Evolutionary conservation across 2,329 filamentous ascomycete genomes (phyloP).

Genomic region (Fusarium virguliforme): DNA sequence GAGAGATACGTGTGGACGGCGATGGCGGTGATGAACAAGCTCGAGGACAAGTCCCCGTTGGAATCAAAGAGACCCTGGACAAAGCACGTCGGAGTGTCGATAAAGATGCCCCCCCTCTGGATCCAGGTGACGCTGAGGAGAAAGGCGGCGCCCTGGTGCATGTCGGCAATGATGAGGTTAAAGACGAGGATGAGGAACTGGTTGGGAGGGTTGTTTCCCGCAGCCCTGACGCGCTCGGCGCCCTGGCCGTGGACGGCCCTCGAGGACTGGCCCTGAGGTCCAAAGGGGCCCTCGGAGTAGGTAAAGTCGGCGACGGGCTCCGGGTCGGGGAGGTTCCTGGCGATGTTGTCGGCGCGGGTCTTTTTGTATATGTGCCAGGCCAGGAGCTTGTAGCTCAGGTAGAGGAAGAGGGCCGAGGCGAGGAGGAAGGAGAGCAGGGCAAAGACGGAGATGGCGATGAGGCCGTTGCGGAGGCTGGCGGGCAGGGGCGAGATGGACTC

Average conservation of each 20-base stretch:
- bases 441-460: slow-evolving; percentile 52
- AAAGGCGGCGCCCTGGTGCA: slow-evolving; percentile 76
- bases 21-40: slow-evolving; percentile 76
- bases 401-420: slow-evolving; percentile 50
- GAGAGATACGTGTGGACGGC: slow-evolving; percentile 77
- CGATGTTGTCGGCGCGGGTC: slow-evolving; percentile 26
- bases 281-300: slow-evolving; percentile 38
- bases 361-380: slow-evolving; percentile 45
- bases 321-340: slow-evolving; percentile 33
- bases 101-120: slow-evolving; percentile 66
- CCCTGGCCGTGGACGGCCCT: slow-evolving; percentile 25
- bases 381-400: slow-evolving; percentile 51
- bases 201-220: slow-evolving; percentile 60
- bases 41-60: slow-evolving; percentile 76
- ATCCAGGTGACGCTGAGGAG: slow-evolving; percentile 74
- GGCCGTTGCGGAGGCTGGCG: slow-evolving; percentile 42
- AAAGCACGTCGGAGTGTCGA: slow-evolving; percentile 69
- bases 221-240: slow-evolving; percentile 24
- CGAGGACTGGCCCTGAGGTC: slow-evolving; percentile 25
- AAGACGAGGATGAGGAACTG: slow-evolving; percentile 80
- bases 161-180: slow-evolving; percentile 78
- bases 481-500: slow-evolving; percentile 46
- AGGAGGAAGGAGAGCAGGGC: slow-evolving; percentile 52
- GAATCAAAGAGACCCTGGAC: slow-evolving; percentile 79
- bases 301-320: slow-evolving; percentile 52